Base-by-base conservation (phyloP, 148 eudicot species). In the Chenopodium berlandieri region DNA sequence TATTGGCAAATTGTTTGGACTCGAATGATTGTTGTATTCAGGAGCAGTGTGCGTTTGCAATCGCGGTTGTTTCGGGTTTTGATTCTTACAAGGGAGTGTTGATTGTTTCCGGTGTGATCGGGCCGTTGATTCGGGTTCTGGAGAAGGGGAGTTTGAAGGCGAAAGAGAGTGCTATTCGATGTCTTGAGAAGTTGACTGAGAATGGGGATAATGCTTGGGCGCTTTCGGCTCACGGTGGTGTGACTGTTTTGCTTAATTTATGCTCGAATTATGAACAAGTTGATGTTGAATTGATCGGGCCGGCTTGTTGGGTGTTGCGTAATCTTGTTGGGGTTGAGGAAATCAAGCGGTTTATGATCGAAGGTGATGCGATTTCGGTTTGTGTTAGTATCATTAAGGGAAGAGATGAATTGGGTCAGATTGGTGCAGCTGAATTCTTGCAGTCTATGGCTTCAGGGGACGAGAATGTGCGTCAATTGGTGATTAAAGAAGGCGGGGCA, bases 141-240 rank as follows among this genome's bases (percentile, higher is more conserved):
- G 99, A 94, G 58, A 66, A 52, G 22, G 97, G 92, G 13, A 89
- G 82, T 70, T 83, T 72, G 3, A 78, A 69, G 78, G 89, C 88
- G 62, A 94, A 87, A 82, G 88, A 82, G 65, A 80, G 56, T 16
- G 86, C 95, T 2, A 81, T 94, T 23, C 79, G 71, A 80, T 85
- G 93, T 83, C 83, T 96, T 75, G 67, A 52, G 81, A 90, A 89
- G 52, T 67, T 96, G 32, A 96, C 99, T 0, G 87, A 86, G 83
- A 96, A 96, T 81, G 90, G 93, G 0, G 93, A 92, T 9, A 96
- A 96, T 81, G 95, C 89, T 20, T 96, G 99, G 99, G 89, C 95
- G 3, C 75, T 96, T 76, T 94, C 97, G 0, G 97, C 99, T 78
- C 97, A 96, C 73, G 97, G 98, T 1, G 99, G 99, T 13, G 98